Evolutionary conservation across 768 basidiomycete genomes (phyloP), one percentile per base, ranked within the genome.

Genomic region (Kwoniella heveanensis): DNA sequence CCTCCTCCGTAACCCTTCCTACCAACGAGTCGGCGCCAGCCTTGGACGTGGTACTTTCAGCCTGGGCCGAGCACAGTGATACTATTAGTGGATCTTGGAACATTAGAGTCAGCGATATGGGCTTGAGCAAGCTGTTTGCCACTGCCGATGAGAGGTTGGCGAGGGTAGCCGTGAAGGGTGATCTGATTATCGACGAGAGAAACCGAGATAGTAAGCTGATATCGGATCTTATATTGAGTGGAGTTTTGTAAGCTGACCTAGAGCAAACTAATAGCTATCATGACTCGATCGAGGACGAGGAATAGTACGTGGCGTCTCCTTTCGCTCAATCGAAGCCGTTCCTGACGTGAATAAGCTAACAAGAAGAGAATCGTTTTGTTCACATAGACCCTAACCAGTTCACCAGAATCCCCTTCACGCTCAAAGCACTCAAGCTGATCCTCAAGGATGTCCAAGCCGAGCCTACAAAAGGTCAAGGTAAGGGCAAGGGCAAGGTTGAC

Each of bases 31-130:
- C 52, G 17, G 84, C 86, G 27, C 84, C 85, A 0, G 91, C 86
- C 0, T 84, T 97, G n/a, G 88, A 93, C 64, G 85, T 97, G 51
- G 83, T 99, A n/a, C 84, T 98, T 26, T 86, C 88, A 59, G 88
- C 90, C 0, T 97, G 94, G 95, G 91, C 90, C 73, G 95, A 99
- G 77, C 94, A 93, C 71, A 88, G 89, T 13, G 90, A 92, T 79
- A 91, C 89, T 4, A 90, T 98, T 84, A 91, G 92, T 74, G 94
- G 96, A 29, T 92, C 88, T 79, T 98, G 95, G 94, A 88, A 91
- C 10, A 86, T 87, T 3, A 86, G 91, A 30, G 85, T 95, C 71
- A 93, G 91, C 79, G 88, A 86, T 39, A 81, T 97, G 58, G 94
- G 89, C 0, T 81, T 99, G 54, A 85, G 85, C 27, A 86, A 89